These are phyloP conservation scores for Perkinsus marinus DNA, from an alignment of 169 alveolate species.

Conservation along the genomic window DNA sequence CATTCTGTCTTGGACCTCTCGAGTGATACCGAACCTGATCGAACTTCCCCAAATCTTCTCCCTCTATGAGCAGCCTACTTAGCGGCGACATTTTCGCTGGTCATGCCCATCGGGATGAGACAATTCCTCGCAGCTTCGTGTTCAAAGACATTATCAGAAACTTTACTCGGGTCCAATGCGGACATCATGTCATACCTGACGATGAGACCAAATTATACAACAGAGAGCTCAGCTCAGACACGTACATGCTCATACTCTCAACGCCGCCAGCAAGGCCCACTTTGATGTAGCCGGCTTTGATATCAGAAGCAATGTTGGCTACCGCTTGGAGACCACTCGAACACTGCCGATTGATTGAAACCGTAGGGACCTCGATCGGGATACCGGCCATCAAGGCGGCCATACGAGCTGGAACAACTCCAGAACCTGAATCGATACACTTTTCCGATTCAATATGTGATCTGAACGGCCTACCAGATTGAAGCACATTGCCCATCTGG, in stretches of 20 bases:
- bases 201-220: background rate
- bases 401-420: slow-evolving; percentile 57
- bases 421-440: slow-evolving; percentile 56
- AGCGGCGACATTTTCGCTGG: slow-evolving; percentile 61
- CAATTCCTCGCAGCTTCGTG: slow-evolving; percentile 65
- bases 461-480: background rate
- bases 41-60: background rate
- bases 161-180: slow-evolving; percentile 59
- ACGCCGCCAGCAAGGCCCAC: slow-evolving; percentile 83
- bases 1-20: slow-evolving; percentile 64
- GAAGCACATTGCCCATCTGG: slow-evolving; percentile 57
- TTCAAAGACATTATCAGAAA: slow-evolving; percentile 55
- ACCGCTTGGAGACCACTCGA: slow-evolving; percentile 78
- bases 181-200: slow-evolving; percentile 47
- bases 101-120: slow-evolving; percentile 80
- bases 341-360: slow-evolving; percentile 72
- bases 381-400: slow-evolving; percentile 60
- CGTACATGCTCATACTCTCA: slow-evolving; percentile 70
- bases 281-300: slow-evolving; percentile 61
- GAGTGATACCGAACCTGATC: slow-evolving; percentile 55
- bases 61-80: background rate
- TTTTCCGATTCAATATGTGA: background rate
- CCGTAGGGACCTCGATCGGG: slow-evolving; percentile 49
- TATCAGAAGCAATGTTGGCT: slow-evolving; percentile 61
- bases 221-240: background rate